Evolutionary conservation across 306 rosid species (phyloP), one percentile per base, ranked within the genome.

Genomic region (Datisca glomerata): DNA sequence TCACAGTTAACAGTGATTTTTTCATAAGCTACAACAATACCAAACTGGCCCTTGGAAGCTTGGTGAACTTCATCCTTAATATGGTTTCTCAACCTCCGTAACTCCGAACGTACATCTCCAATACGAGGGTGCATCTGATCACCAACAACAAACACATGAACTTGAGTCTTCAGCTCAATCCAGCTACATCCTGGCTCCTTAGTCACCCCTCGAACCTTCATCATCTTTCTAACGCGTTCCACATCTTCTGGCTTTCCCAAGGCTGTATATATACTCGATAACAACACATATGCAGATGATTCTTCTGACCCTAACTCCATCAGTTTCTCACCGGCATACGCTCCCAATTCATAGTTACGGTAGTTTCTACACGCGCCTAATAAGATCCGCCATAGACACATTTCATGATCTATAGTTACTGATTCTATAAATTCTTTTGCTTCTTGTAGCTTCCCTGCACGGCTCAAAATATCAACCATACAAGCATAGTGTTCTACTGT

Each of bases 171-270:
- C 66, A 81, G 28, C 57, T 86, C 92, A 52, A 81, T 73, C 96
- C 96, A 86, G 60, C 96, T 86, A 59, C 96, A 86, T 8, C 94
- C 94, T 29, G 86, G 94, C 65, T 86, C 84, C 52, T 86, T 86
- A 25, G 49, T 66, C 41, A 76, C 92, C 47, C 96, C 86, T 43
- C 86, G 63, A 23, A 54, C 47, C 53, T 71, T 81, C 96, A 81
- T 86, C 73, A 68, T 40, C 43, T 62, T 65, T 69, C 86, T 59
- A 17, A 86, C 86, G 41, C 84, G 84, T 62, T 81, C 92, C 6
- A 78, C 86, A 31, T 86, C 86, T 25, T 81, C 72, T 66, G 56
- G 32, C 59, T 60, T 68, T 19, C 92, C 86, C 60, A 78, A 37
- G 44, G 94, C 64, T 35, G 71, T 34, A 67, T 78, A 86, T 31